Base-by-base conservation (phyloP, 805 yeast genomes). In the Lachancea fermentati region DNA sequence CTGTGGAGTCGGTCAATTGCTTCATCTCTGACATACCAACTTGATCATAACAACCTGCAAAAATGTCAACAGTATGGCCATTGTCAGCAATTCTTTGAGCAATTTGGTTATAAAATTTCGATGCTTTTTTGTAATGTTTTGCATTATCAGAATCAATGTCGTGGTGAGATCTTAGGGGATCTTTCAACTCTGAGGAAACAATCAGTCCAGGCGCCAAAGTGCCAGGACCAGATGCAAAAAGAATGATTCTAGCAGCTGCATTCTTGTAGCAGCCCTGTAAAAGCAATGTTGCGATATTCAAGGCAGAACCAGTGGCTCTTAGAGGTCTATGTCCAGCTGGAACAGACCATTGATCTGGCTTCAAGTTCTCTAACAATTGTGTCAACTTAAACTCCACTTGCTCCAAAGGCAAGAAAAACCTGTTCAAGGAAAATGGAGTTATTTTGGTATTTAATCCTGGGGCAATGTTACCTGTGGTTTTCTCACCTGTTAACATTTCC, bases 31-130 rank as follows among this genome's bases (percentile, higher is more conserved):
- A 80, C 71, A 89, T 76, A 60, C 97, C 97, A 44, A 88, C 82
- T 72, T 89, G 97, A 67, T 89, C 97, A 62, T 86, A 87, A 68
- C 96, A 85, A 47, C 97, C 96, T 22, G 95, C 95, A 65, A 85
- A 88, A 35, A 89, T 77, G 63, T 89, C 96, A 44, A 89, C 79
- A 19, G 91, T 77, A 56, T 86, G 95, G 12, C 87, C 85, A 48
- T 78, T 76, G 17, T 67, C 64, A 35, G 91, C 76, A 28, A 85
- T 85, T 50, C 80, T 81, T 32, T 76, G 73, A 29, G 94, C 83
- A 34, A 89, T 61, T 29, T 71, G 67, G 47, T 84, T 89, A 63
- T 88, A 89, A 57, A 78, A 88, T 62, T 85, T 81, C 52, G 74
- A 75, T 7, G 96, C 94, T 62, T 85, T 85, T 57, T 85, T 82